Evolutionary conservation across 2,329 filamentous ascomycete species (phyloP), one percentile per base, ranked within the genome.

Genomic region (Dactylellina sp.): DNA sequence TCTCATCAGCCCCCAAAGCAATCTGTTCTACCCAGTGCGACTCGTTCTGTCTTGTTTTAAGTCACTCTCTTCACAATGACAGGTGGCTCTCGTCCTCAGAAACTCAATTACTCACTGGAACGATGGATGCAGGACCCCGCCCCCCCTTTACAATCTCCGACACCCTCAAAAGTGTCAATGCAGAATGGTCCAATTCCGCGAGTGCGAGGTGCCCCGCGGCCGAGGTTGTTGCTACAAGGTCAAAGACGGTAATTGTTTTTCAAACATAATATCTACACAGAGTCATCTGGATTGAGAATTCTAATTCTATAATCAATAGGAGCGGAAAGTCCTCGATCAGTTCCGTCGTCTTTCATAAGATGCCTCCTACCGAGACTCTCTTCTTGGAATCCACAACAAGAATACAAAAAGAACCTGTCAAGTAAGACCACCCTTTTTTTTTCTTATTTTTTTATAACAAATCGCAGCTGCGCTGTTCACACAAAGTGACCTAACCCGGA

Each of bases 321-420:
- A 97, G 93, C 80, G 95, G 95, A 74, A 99, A 99, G 81, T 98
- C 95, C 0, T 99, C 95, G 4, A 98, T 99, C 80, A 95, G 93
- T 24, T 98, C 93, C 79, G 96, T 99, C 52, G 94, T 99, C n/a
- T 98, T 99, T 79, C 93, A 98, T 82, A 99, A 99, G 81, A 89
- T 98, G 80, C 92, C 94, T 1, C 93, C 95, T 1, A 96, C 91
- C 78, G 96, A 99, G 83, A 98, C 95, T 0, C 83, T 99, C 14
- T 99, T 97, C 79, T 86, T 99, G 16, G 95, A 98, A 81, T 96
- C 95, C 0, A 99, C 95, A 2, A 93, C 93, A 7, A 87, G 91
- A 32, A 96, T 98, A 76, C 93, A 97, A 80, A 97, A 96, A 80
- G 93, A 97, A 78, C 92, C 91, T 2, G 93, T 98, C 85, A 92